Base-by-base conservation (phyloP, 2,329 filamentous ascomycete species). In the Diaporthe amygdali region DNA sequence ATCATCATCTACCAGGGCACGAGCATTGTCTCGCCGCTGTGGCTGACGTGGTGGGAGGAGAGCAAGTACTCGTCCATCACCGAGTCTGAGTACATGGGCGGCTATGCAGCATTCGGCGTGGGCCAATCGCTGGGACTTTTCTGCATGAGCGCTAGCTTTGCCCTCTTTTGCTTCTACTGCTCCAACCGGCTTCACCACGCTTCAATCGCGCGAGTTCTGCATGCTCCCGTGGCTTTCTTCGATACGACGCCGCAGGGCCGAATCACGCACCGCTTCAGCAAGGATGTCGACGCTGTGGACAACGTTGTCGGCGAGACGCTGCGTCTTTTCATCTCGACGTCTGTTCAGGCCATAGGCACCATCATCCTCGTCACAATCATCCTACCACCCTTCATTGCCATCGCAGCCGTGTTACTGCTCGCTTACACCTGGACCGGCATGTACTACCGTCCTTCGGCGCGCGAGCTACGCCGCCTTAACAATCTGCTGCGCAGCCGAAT, bases 271-370 rank as follows among this genome's bases (percentile, higher is more conserved):
- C 88, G 91, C 30, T 92, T 93, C 77, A 91, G 90, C 20, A 92
- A 91, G 77, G 91, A 93, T 76, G 87, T 92, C 54, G 89, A 92
- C 75, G 89, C 89, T 20, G 91, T 93, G 89, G 91, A 93, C 78
- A 91, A 91, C 76, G 88, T 87, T 20, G 82, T 92, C 8, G 88
- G 88, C 0, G 90, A 92, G 73, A 86, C 89, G 2, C 90, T 92
- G 78, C 87, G 90, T 72, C 91, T 92, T 84, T 92, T 91, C 79
- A 87, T 89, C 73, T 77, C 92, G 55, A 92, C 90, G 0, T 82
- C 91, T 74, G 87, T 86, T 25, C 89, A 90, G 85, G 91, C 92
- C 71, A 80, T 86, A 8, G 87, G 88, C 2, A 88, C 92, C 61
- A 91, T 92, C 77, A 84, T 88, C 66, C 81, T 92, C 74, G 90